Evolutionary conservation across 1,284 basidiomycete species (phyloP), one percentile per base, ranked within the genome.

Genomic region (Rhodotorula glutinis): DNA sequence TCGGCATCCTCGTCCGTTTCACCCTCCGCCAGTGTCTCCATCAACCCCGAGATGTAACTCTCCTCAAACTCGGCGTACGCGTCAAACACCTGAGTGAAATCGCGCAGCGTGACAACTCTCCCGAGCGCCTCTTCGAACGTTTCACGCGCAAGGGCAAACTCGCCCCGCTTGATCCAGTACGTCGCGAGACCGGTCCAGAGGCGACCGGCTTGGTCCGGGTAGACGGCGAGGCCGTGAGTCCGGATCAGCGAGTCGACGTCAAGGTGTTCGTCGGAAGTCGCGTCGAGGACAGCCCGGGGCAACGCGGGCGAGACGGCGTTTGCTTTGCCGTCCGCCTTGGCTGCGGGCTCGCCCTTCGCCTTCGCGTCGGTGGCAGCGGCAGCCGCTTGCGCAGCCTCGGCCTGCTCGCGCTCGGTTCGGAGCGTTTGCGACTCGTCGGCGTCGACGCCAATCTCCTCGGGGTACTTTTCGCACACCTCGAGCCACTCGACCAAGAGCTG

Each of bases 11-110:
- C 83, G 38, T 90, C 89, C 46, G 81, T 83, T 2, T 40, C 53
- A 8, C 33, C 53, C 54, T 84, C 81, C 53, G 84, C 87, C 58
- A 98, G 78, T 67, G 86, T 87, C 70, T 90, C 88, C 93, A 98
- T 97, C 79, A 98, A 82, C 2, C 91, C 90, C 62, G 87, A 90
- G 74, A 98, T 90, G 75, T 97, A 83, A 9, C 89, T 89, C 80
- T 97, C 94, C 63, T 88, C 88, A 77, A 97, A 97, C 77, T 98
- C 93, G 38, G 91, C 88, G 78, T 96, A 97, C 7, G 93, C 90
- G 77, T 98, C 95, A 77, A 98, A 98, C 71, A 98, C 93, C 78
- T 97, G 93, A 2, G 92, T 95, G 79, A 98, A 99, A 81, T 98
- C 96, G 30, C 93, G 87, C 70, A 98, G 89, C 0, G 96, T 98